Base-by-base conservation (phyloP, 257 asterid species). In the Solanum etuberosum region DNA sequence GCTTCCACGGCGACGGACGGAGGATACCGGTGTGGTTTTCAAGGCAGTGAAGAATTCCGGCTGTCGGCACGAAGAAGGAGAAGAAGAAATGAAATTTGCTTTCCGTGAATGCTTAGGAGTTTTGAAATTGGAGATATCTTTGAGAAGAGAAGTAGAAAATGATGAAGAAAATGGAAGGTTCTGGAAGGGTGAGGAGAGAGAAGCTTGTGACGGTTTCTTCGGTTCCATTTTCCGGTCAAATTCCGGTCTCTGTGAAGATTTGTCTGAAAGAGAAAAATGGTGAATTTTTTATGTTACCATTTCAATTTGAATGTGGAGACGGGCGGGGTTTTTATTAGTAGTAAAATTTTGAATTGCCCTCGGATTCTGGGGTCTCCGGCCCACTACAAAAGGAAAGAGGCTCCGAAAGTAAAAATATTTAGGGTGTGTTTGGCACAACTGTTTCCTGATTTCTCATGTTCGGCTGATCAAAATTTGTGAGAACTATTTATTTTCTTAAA, bases 61-160 rank as follows among this genome's bases (percentile, higher is more conserved):
- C 32, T 88, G 91, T 20, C 96, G 37, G 12, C 86, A 87, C 15
- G 89, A 87, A 13, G 94, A 83, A 88, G 91, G 85, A 42, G 91
- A 85, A 85, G 54, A 42, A 35, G 90, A 38, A 18, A 86, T 88
- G 74, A 93, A 90, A 73, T 13, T 74, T 5, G 87, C 88, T 82
- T 83, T 84, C 78, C 87, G 91, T 7, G 89, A 31, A 11, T 88
- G 91, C 73, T 87, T 90, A 18, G 99, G 98, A 78, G 99, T 97
- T 92, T 89, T 92, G 89, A 93, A 77, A 86, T 95, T 94, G 10
- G 98, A 95, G 59, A 94, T 88, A 87, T 96, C 98, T 87, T 88
- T 89, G 73, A 95, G 92, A 74, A 95, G 87, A 10, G 92, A 90
- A 81, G 93, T 59, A 13, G 92, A 90, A 81, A 93, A 86, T 37